Percentiles rank a stretch among this genome's conserved stretches.
phyloP scores from a whole-genome alignment of 2,329 filamentous ascomycete genomes.

The Lecanicillium sp. region DNA sequence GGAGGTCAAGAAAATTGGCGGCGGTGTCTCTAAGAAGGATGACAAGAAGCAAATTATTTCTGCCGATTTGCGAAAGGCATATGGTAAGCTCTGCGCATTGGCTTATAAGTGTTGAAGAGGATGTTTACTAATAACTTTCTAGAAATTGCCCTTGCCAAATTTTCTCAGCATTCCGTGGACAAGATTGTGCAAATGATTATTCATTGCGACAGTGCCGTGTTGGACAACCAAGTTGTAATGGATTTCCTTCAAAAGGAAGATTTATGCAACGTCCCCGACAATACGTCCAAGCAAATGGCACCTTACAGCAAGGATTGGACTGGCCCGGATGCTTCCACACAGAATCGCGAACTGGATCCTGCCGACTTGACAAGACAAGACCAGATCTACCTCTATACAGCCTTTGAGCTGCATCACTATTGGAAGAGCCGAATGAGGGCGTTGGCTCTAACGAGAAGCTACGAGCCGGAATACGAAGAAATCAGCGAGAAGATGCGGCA shows the following conservation, averaged over 20 bases:
- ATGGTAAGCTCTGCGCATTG: not conserved
- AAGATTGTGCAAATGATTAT: conserved; percentile 90
- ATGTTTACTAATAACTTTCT: conserved; percentile 23
- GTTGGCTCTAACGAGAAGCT: conserved; percentile 73
- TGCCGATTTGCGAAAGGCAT: conserved; percentile 78
- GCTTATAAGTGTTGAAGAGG: too few relatives aligned
- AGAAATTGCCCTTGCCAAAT: conserved; percentile 88
- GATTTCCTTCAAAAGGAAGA: conserved; percentile 93
- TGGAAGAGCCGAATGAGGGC: conserved; percentile 98
- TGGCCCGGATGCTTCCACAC: conserved; percentile 69
- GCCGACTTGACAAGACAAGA: conserved; percentile 85
- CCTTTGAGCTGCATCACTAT: conserved; percentile 92
- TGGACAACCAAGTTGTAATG: conserved; percentile 90
- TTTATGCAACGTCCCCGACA: conserved; percentile 85
- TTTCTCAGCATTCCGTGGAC: conserved; percentile 74
- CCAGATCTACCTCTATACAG: conserved; percentile 88
- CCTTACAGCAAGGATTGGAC: conserved; percentile 97
- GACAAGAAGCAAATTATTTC: conserved; percentile 98
- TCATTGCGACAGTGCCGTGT: conserved; percentile 81
- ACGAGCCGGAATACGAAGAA: conserved; percentile 84
- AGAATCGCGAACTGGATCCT: conserved; percentile 77
- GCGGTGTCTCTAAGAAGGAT: conserved; percentile 64
- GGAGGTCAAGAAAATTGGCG: conserved; percentile 82
- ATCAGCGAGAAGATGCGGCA: conserved; percentile 77
- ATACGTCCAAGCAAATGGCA: conserved; percentile 81